Evolutionary conservation across 345 rosid genomes (phyloP), one percentile per base, ranked within the genome.

Genomic region (Acer saccharum): DNA sequence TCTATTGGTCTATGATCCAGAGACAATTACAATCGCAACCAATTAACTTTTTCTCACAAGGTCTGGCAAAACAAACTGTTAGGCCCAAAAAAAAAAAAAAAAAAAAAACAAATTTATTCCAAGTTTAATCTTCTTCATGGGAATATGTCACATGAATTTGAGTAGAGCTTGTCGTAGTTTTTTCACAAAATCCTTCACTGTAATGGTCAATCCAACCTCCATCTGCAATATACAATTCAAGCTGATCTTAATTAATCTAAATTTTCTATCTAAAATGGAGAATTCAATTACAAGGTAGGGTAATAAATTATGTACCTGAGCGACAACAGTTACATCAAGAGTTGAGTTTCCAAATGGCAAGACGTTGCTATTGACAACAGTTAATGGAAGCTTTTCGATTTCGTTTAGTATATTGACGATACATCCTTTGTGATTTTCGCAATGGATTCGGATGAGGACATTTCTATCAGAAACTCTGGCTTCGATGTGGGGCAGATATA

Each of bases 321-420:
- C 94, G 67, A 83, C 84, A 71, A 94, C 48, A 32, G 98, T 89
- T 18, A 94, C 81, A 78, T 91, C 88, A 12, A 91, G 84, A 41
- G 86, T 85, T 1, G 91, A 86, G 39, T 76, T 81, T 64, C 97
- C 97, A 7, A 94, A 94, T 32, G 94, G 86, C 65, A 94, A 50
- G 50, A 71, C 79, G 7, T 72, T 81, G 74, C 85, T 89, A 58
- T 87, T 85, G 74, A 82, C 62, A 0, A 91, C 84, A 43, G 62
- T 69, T 1, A 94, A 78, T 32, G 84, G 83, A 63, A 86, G 83
- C 60, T 85, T 90, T 81, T 90, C 93, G 0, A 94, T 69, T 76
- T 85, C 85, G 23, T 65, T 72, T 4, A 93, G 54, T 71, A 93
- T 84, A 67, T 80, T 85, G 3, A 79, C 29, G 16, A 87, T 21